Percentiles rank a stretch among this genome's conserved stretches.
Conservation (phyloP, 805 yeast species). For the Metschnikowia borealis region DNA sequence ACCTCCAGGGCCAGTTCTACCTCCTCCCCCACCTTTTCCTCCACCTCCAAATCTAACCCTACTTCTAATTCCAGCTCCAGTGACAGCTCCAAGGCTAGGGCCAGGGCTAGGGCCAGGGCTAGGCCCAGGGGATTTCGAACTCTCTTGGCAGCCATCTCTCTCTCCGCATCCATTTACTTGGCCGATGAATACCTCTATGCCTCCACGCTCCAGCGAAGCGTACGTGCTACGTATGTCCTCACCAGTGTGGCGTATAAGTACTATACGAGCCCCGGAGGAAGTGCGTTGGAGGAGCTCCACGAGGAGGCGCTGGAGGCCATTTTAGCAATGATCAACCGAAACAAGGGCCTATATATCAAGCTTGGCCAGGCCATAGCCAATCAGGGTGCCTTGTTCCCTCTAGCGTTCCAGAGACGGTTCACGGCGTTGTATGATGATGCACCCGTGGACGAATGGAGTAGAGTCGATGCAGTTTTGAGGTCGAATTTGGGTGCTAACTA, state of each 20-base stretch:
- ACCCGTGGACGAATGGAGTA: conserved; percentile 52
- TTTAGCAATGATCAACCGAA: conserved; percentile 25
- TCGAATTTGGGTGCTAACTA: conserved; percentile 43
- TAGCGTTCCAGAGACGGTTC: conserved; percentile 57
- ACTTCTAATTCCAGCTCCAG: no score
- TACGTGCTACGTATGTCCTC: conserved; percentile 46
- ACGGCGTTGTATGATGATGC: conserved; percentile 63
- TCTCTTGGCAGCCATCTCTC: conserved; percentile 1
- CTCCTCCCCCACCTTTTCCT: no score
- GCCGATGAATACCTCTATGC: conserved; percentile 41
- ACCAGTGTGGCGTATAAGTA: conserved; percentile 57
- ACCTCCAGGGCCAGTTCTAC: no score
- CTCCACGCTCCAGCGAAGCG: conserved; percentile 51
- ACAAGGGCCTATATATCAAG: conserved; percentile 60
- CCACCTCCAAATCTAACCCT: no score
- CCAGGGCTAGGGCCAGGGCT: not conserved
- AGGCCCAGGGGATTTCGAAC: not conserved
- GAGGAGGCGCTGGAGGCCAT: conserved; percentile 48
- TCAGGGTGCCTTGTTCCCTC: conserved; percentile 66
- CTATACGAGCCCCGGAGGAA: conserved; percentile 38
- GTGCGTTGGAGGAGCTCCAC: conserved; percentile 49
- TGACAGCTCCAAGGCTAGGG: no score
- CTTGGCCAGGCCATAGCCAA: conserved; percentile 78
- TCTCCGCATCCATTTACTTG: conserved; percentile 17
- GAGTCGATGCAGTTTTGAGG: conserved; percentile 38